Evolutionary conservation across 2,329 filamentous ascomycete species (phyloP).

Genomic region (Didymella keratinophila): DNA sequence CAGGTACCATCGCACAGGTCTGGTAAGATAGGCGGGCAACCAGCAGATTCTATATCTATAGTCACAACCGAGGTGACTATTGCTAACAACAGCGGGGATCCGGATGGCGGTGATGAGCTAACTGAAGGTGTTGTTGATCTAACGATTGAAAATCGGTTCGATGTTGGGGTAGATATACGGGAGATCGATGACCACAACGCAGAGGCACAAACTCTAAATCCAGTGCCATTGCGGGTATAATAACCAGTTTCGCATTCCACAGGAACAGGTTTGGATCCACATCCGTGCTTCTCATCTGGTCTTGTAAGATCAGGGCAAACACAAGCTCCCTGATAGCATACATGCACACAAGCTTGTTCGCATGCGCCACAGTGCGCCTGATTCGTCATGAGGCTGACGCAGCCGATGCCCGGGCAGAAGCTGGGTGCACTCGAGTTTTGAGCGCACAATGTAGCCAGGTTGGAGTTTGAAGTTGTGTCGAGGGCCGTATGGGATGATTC

Average conservation of each 20-base stretch:
- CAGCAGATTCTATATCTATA: background rate
- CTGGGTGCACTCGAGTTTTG: background rate
- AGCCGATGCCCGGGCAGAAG: constrained; percentile 10
- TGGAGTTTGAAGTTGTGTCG: background rate
- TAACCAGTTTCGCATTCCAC: background rate
- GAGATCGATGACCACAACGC: background rate
- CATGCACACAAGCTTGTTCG: constrained; percentile 1
- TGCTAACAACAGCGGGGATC: background rate
- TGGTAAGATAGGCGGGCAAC: constrained; percentile 3
- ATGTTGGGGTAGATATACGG: background rate
- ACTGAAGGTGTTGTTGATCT: background rate
- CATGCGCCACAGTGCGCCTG: constrained; percentile 13
- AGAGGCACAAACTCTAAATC: constrained; percentile 2
- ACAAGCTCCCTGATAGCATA: constrained; percentile 2
- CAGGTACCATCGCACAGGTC: constrained; percentile 5
- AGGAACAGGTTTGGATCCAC: background rate
- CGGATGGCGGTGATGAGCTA: background rate
- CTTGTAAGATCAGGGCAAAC: constrained; percentile 2
- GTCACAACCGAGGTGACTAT: background rate
- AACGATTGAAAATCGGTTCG: background rate
- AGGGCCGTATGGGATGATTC: background rate
- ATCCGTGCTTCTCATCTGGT: background rate
- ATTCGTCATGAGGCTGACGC: constrained; percentile 5
- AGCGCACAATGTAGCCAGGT: background rate
- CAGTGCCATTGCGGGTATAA: constrained; percentile 1